Conservation (phyloP, 2,329 filamentous ascomycete genomes). For the Pseudogymnoascus sp. region DNA sequence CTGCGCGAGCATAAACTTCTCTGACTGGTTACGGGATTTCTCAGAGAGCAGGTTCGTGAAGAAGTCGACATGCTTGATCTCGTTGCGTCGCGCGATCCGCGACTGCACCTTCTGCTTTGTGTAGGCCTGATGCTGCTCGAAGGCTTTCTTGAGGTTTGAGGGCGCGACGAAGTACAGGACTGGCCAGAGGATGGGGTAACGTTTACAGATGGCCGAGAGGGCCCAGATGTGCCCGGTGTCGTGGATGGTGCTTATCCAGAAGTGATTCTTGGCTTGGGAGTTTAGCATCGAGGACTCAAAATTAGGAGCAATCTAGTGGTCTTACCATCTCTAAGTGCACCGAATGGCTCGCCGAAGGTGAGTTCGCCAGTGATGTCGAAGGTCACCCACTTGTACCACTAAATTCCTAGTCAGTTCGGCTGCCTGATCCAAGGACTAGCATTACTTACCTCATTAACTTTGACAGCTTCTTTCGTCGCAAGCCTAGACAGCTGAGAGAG, state of each 20-base stretch:
- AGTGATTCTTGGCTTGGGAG: constrained; percentile 17
- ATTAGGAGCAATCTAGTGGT: constrained; percentile 23
- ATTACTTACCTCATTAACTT: constrained; percentile 22
- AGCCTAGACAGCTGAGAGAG: constrained; percentile 18
- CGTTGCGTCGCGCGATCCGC: neutral
- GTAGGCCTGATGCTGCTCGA: neutral
- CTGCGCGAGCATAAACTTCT: neutral
- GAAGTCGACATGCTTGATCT: neutral
- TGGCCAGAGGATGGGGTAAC: neutral
- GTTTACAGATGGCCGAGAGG: neutral
- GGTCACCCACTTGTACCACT: constrained; percentile 58
- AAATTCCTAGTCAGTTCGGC: constrained; percentile 23
- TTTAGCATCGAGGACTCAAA: constrained; percentile 24
- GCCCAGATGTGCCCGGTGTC: neutral
- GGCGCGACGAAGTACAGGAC: neutral
- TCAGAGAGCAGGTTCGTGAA: neutral
- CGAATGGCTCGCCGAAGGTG: constrained; percentile 44
- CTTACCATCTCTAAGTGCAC: constrained; percentile 19
- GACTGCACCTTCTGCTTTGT: neutral
- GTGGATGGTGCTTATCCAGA: constrained; percentile 22
- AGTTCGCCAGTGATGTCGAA: constrained; percentile 42
- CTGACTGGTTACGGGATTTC: neutral
- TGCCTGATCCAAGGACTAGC: constrained; percentile 24
- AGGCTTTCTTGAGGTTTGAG: neutral
- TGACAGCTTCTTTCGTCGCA: constrained; percentile 27